Evolutionary conservation across 2,329 filamentous ascomycete species (phyloP).

Genomic region (Aspergillus unguis): DNA sequence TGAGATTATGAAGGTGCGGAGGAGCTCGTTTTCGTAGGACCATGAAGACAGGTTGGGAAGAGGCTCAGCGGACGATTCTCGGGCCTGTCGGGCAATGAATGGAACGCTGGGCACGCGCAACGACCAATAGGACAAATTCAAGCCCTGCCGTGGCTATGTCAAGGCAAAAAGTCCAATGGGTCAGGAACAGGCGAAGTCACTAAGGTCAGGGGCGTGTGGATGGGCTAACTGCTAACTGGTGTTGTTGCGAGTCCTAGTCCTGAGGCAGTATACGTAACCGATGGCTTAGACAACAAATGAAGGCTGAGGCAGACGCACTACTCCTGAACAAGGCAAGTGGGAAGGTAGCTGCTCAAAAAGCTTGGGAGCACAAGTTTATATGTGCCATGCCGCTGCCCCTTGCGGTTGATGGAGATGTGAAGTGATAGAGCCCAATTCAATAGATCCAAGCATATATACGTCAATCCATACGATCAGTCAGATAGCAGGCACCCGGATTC

Average conservation of each 20-base stretch:
- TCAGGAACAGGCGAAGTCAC: background rate
- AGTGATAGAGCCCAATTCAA: background rate
- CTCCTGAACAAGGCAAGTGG: constrained; percentile 8
- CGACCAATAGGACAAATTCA: constrained; percentile 12
- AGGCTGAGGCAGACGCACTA: constrained; percentile 9
- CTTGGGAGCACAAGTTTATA: constrained; percentile 5
- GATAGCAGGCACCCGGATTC: constrained; percentile 20
- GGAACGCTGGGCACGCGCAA: constrained; percentile 13
- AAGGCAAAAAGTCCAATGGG: background rate
- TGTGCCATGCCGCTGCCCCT: constrained; percentile 13
- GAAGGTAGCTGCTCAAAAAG: background rate
- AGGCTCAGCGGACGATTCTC: constrained; percentile 9
- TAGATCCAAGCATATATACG: constrained; percentile 6
- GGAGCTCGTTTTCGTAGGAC: constrained; percentile 40
- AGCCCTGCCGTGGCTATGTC: background rate
- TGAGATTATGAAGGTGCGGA: constrained; percentile 33
- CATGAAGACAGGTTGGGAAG: constrained; percentile 27
- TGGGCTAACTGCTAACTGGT: constrained; percentile 7
- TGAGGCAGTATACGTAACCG: constrained; percentile 17
- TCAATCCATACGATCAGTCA: constrained; percentile 4
- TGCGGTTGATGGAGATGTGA: background rate
- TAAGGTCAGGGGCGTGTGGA: constrained; percentile 3
- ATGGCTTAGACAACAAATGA: constrained; percentile 9
- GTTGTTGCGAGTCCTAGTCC: constrained; percentile 10
- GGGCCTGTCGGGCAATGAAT: constrained; percentile 11